Evolutionary conservation across 352 stramenopile genomes (phyloP).

Genomic region (Globisporangium alternatum): DNA sequence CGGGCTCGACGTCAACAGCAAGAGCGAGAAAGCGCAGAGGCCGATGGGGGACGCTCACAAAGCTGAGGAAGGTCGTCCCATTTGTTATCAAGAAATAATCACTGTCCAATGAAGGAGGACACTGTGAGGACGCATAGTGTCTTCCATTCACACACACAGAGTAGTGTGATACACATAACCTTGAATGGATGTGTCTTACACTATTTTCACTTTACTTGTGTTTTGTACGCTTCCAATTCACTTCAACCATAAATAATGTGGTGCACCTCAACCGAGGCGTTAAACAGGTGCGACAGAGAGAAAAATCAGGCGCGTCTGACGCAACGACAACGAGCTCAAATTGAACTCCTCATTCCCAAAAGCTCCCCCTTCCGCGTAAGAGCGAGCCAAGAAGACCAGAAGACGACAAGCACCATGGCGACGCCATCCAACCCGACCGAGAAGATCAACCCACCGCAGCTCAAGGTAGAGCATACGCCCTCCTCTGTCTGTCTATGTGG

Average conservation of each 20-base stretch:
- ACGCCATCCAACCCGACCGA: constrained; percentile 61
- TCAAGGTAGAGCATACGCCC: constrained; percentile 26
- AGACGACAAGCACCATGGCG: constrained; percentile 29
- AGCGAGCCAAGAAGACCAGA: constrained; percentile 6
- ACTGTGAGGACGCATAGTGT: background rate
- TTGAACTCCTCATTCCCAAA: constrained; percentile 2
- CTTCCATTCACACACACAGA: background rate
- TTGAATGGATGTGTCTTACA: background rate
- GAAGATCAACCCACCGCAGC: constrained; percentile 50
- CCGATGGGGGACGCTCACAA: too few species aligned
- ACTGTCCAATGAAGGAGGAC: too few species aligned
- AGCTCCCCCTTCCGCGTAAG: constrained; percentile 6
- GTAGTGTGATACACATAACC: background rate
- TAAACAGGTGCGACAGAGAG: background rate
- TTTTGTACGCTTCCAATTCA: background rate
- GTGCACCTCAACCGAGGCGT: background rate
- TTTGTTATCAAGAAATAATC: background rate
- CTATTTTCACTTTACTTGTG: background rate
- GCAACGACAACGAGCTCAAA: constrained; percentile 6
- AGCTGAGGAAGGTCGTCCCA: too few species aligned
- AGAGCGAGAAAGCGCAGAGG: background rate
- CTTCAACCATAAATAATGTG: background rate
- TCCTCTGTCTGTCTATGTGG: background rate
- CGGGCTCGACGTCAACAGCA: background rate
- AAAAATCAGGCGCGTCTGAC: constrained; percentile 4